Evolutionary conservation across 2,329 filamentous ascomycete genomes (phyloP), one percentile per base, ranked within the genome.

Genomic region (Thielaviopsis ethacetica): DNA sequence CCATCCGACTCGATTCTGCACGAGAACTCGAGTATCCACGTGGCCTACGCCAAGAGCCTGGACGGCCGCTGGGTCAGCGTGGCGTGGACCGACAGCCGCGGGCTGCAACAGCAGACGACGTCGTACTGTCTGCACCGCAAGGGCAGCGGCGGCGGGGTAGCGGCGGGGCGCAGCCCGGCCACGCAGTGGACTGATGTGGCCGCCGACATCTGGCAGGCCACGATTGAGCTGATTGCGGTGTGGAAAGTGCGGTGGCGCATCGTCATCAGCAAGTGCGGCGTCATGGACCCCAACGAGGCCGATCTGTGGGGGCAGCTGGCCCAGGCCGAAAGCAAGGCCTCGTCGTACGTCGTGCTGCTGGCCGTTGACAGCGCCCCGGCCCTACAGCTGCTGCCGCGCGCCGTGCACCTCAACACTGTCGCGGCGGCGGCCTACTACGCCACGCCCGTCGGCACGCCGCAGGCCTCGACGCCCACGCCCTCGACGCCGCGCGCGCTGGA

Each of bases 1-100:
- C 84, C 86, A 1, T 88, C 86, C 0, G 79, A 82, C 19, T 86
- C 88, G 19, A 72, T 91, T 5, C 74, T 93, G 57, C 81, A 85
- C 59, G 88, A 93, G 67, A 88, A 90, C 63, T 86, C 83, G 0
- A 85, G 85, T 65, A 81, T 95, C 30, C 88, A 95, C 67, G 73
- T 94, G 52, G 86, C 85, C 1, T 94, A 94, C 66, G 81, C 85
- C 1, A 78, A 83, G 59, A 91, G 86, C 65, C 75, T 84, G 12
- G 86, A 91, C 67, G 81, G 85, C 21, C 75, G 83, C 9, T 95
- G 89, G 89, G 72, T 93, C 44, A 85, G 84, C 13, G 85, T 82
- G 5, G 85, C 85, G 0, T 94, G 88, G 88, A 88, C 84, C 1
- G 87, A 94, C 66, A 88, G 83, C 64, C 79, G 80, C 26, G 88